These are phyloP conservation scores for Diplodia sapinea DNA, from an alignment of 2,329 filamentous ascomycete genomes.

Conservation along the genomic window DNA sequence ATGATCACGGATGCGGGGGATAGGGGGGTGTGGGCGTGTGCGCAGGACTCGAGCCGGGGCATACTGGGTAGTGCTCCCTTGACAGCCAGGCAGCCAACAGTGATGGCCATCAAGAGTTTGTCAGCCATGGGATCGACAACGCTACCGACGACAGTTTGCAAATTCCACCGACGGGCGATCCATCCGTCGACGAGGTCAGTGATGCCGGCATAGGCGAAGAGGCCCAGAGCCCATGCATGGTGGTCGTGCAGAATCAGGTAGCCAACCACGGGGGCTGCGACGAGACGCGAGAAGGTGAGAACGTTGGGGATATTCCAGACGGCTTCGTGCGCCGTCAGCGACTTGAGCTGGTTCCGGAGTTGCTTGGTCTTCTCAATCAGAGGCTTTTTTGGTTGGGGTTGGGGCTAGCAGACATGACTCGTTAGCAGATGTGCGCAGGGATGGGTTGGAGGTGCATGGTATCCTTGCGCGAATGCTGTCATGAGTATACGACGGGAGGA, in stretches of 20 bases:
- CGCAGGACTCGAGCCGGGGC: conserved; percentile 40
- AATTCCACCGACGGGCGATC: conserved; percentile 85
- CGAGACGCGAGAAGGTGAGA: conserved; percentile 83
- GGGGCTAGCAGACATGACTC: conserved; percentile 27
- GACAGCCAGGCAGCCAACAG: conserved; percentile 82
- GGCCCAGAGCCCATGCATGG: conserved; percentile 75
- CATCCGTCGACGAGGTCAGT: conserved; percentile 94
- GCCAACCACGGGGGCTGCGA: conserved; percentile 82
- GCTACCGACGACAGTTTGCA: conserved; percentile 91
- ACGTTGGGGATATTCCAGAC: conserved; percentile 98
- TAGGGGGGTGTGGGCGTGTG: conserved; percentile 20
- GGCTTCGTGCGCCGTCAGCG: conserved; percentile 71
- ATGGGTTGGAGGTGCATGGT: conserved; percentile 8
- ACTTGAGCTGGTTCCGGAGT: conserved; percentile 42
- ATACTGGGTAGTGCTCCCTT: conserved; percentile 81
- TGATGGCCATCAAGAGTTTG: conserved; percentile 91
- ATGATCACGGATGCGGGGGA: conserved; percentile 27
- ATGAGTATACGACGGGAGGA: conserved; percentile 2
- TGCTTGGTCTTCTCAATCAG: conserved; percentile 40
- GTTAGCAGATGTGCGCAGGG: conserved; percentile 29
- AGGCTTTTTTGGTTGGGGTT: conserved; percentile 33
- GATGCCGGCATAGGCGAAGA: conserved; percentile 92
- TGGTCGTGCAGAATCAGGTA: conserved; percentile 87
- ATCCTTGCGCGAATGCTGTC: conserved; percentile 17
- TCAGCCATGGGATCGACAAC: conserved; percentile 97